Base-by-base conservation (phyloP, 1,139 yeast species). In the Arxiozyma bovina region DNA sequence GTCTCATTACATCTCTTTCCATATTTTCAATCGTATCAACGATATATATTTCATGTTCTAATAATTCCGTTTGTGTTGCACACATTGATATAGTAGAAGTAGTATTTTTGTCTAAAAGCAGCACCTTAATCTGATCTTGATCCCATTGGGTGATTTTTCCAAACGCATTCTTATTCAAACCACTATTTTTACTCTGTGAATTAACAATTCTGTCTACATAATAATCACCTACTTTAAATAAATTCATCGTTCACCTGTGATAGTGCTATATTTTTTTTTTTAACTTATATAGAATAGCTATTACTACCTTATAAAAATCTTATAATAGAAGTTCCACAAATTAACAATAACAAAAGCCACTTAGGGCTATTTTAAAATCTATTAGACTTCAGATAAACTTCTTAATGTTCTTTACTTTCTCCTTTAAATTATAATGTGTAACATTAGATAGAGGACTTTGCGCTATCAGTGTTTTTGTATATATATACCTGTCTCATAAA, bases 31-130 rank as follows among this genome's bases (percentile, higher is more conserved):
- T 68, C 27, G 81, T 78, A 58, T 90, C 97, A 50, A 90, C 83
- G 52, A 93, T 75, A 57, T 88, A 89, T 22, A 93, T 81, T 58
- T 91, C 96, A 61, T 87, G 81, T 60, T 85, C 83, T 50, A 93
- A 77, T 52, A 93, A 76, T 60, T 85, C 87, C 6, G 95, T 84
- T 69, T 94, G 99, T 2, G 96, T 86, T 47, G 95, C 81, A 61
- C 87, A 82, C 79, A 93, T 78, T 18, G 97, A 89, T 23, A 94
- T 81, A 34, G 90, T 81, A 0, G 90, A 78, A 18, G 95, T 87
- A 1, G 99, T 93, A 60, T 77, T 76, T 54, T 79, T 74, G 67
- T 93, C 99, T 55, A 94, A 77, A 48, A 93, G 75, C 43, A 93
- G 75, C 41, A 91, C 95, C 59, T 81, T 82, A 55, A 91, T 83